Evolutionary conservation across 164 flowering plant species (phyloP), one percentile per base, ranked within the genome.

Genomic region (Saururus chinensis): DNA sequence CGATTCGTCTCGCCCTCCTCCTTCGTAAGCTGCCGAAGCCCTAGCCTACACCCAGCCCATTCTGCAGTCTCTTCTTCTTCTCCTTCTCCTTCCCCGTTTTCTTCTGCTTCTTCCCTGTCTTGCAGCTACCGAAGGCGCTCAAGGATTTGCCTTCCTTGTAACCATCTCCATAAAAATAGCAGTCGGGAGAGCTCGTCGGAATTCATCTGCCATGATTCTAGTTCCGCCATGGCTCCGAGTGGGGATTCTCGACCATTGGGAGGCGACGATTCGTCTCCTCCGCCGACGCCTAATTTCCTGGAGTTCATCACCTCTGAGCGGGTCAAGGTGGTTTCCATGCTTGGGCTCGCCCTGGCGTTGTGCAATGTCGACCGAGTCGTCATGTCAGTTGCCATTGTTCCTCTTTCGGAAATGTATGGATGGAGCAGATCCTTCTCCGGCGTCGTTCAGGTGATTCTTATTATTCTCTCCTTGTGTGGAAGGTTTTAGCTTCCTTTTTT

Each of bases 241-340:
- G 12, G 49, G 8, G 49, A 42, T 10, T 42, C 49, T 10, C 49
- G 49, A 6, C 42, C 42, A 11, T 6, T 6, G 11, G 42, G 11
- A 1, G 49, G 49, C 12, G 49, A 14, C 49, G 72, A 60, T 6
- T 73, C 63, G 21, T 48, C 19, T 1, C 75, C 60, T 4, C 40
- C 65, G 4, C 64, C 51, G 71, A 57, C 65, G 57, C 76, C 88
- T 66, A 78, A 78, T 70, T 80, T 85, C 60, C 51, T 74, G 4
- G 98, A 92, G 82, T 89, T 92, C 66, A 78, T 93, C 59, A 90
- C 97, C 20, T 93, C 97, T 17, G 99, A 93, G 87, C 75, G 97
- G 65, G 92, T 93, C 56, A 93, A 93, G 61, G 96, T 93, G 55
- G 97, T 84, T 48, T 75, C 89, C 14, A 90, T 90, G 95, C 75